These are phyloP conservation scores for Sabuloglossum arenarium DNA, from an alignment of 495 filamentous ascomycete species.

Conservation along the genomic window DNA sequence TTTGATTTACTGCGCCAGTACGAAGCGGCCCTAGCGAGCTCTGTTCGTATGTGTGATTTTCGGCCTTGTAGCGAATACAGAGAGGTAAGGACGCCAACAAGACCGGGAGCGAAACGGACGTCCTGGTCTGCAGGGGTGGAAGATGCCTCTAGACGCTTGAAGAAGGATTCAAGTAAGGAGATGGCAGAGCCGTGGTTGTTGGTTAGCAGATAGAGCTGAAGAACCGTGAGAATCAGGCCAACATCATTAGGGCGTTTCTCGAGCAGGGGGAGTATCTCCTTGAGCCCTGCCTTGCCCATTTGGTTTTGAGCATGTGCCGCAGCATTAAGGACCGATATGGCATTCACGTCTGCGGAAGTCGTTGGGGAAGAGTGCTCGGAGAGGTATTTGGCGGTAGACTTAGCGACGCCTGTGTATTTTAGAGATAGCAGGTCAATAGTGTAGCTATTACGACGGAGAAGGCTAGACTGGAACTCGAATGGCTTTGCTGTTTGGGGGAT, in stretches of 20 bases:
- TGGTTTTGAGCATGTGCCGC: constrained; percentile 48
- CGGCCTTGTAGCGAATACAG: constrained; percentile 65
- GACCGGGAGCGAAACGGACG: constrained; percentile 64
- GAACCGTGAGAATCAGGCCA: constrained; percentile 60
- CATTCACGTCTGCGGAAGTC: constrained; percentile 33
- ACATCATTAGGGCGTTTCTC: constrained; percentile 62
- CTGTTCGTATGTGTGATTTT: constrained; percentile 43
- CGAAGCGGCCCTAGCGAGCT: constrained; percentile 59
- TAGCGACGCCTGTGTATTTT: constrained; percentile 55
- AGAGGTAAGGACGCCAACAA: constrained; percentile 64
- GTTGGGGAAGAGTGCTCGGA: constrained; percentile 30
- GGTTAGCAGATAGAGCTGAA: constrained; percentile 60
- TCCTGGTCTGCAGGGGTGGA: constrained; percentile 36
- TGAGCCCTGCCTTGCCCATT: constrained; percentile 47
- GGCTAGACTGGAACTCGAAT: constrained; percentile 54
- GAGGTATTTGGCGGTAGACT: constrained; percentile 39
- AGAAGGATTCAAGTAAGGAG: constrained; percentile 48
- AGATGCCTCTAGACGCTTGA: constrained; percentile 49
- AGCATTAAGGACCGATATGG: constrained; percentile 57
- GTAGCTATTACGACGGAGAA: constrained; percentile 47
- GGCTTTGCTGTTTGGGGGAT: constrained; percentile 43
- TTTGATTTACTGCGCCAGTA: constrained; percentile 47
- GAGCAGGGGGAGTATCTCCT: constrained; percentile 49
- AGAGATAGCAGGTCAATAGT: constrained; percentile 53
- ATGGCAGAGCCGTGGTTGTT: constrained; percentile 63